Evolutionary conservation across 2,329 filamentous ascomycete genomes (phyloP).

Genomic region (Colletotrichum tamarilloi): DNA sequence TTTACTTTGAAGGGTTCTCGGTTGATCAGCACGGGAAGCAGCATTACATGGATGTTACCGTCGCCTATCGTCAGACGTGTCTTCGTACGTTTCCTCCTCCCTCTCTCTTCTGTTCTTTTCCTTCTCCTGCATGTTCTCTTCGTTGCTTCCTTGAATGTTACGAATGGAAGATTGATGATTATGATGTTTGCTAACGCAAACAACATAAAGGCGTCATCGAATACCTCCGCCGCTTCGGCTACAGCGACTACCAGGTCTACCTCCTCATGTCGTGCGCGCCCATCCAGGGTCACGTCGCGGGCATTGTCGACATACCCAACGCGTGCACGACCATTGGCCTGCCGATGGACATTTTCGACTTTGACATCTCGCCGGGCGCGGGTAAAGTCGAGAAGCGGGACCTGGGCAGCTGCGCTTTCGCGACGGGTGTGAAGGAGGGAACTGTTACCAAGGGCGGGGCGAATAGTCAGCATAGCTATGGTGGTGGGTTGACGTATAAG

Average conservation of each 20-base stretch:
- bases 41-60: slow-evolving; percentile 86
- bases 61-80: slow-evolving; percentile 87
- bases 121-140: too few relatives aligned
- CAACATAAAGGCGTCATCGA: slow-evolving; percentile 72
- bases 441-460: slow-evolving; percentile 54
- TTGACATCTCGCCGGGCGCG: slow-evolving; percentile 80
- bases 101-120: not conserved
- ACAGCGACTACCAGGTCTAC: slow-evolving; percentile 82
- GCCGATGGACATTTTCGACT: slow-evolving; percentile 95
- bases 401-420: slow-evolving; percentile 71
- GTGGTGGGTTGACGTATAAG: slow-evolving; percentile 63
- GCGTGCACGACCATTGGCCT: slow-evolving; percentile 89
- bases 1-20: slow-evolving; percentile 91
- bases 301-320: slow-evolving; percentile 91
- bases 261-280: slow-evolving; percentile 87
- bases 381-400: slow-evolving; percentile 54
- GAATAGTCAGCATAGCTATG: slow-evolving; percentile 61
- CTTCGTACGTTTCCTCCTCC: slow-evolving; percentile 56
- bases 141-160: not conserved
- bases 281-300: slow-evolving; percentile 87
- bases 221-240: slow-evolving; percentile 80
- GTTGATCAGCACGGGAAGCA: slow-evolving; percentile 91
- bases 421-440: slow-evolving; percentile 58
- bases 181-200: not conserved
- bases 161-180: too few relatives aligned